These are phyloP conservation scores for Sanghuangporus weigelae DNA, from an alignment of 1,284 basidiomycete genomes.

Conservation along the genomic window DNA sequence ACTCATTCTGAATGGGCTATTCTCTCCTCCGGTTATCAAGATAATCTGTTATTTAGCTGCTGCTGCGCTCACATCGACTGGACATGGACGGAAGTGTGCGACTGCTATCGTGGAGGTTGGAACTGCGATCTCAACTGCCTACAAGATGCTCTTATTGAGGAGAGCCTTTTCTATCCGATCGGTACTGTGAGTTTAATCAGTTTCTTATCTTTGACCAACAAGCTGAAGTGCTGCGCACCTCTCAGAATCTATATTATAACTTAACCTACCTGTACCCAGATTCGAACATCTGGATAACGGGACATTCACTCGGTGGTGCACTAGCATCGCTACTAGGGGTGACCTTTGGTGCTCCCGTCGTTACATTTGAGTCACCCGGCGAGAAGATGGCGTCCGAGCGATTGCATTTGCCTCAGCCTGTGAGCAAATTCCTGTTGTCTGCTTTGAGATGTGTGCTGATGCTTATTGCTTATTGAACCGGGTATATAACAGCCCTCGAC, in stretches of 20 bases:
- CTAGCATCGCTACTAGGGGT: slow-evolving; percentile 81
- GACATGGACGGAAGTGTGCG: slow-evolving; percentile 94
- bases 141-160: slow-evolving; percentile 73
- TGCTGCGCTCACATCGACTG: slow-evolving; percentile 95
- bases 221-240: neutral
- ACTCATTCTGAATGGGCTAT: slow-evolving; percentile 44
- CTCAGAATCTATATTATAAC: slow-evolving; percentile 88
- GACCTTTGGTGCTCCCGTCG: slow-evolving; percentile 89
- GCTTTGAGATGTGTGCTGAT: neutral
- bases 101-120: slow-evolving; percentile 79
- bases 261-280: slow-evolving; percentile 91
- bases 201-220: neutral
- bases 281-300: slow-evolving; percentile 89
- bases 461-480: neutral
- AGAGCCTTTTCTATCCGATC: slow-evolving; percentile 86
- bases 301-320: slow-evolving; percentile 60
- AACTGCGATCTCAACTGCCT: slow-evolving; percentile 84
- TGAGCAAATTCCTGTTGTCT: slow-evolving; percentile 30
- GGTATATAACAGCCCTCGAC: slow-evolving; percentile 48
- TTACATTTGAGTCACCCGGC: slow-evolving; percentile 90
- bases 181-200: slow-evolving; percentile 58
- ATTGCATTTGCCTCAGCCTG: slow-evolving; percentile 83
- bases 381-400: slow-evolving; percentile 82
- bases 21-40: neutral
- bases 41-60: slow-evolving; percentile 92